Base-by-base conservation (phyloP, 768 basidiomycete species). In the Mrakia frigida region DNA sequence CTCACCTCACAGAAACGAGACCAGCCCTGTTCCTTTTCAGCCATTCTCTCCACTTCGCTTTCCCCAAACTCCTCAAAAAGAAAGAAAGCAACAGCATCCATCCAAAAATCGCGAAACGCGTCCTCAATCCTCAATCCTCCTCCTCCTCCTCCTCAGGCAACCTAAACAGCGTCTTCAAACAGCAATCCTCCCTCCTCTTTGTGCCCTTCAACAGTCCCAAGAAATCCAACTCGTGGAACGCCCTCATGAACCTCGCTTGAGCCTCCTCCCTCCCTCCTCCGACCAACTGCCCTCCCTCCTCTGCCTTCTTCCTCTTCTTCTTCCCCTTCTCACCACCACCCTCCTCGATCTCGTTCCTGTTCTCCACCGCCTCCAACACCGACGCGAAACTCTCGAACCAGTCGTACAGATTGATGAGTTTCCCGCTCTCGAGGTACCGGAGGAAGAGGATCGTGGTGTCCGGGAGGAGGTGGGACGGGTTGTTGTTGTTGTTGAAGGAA, bases 371-470 rank as follows among this genome's bases (percentile, higher is more conserved):
- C 81, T 92, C 91, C 73, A 93, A 82, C 43, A 88, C 90, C 31
- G 85, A 82, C 43, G 87, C 86, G 82, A 94, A 94, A 33, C 90
- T 87, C 79, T 91, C 89, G 80, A 89, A 93, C 93, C 92, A 93
- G 82, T 94, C 93, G 81, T 91, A 93, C 2, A 92, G 87, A 81
- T 94, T 94, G 83, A 94, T 88, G 88, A 91, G 87, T 83, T 87
- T 89, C 63, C 91, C 91, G 67, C 90, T 90, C 80, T 92, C 90
- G 60, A 90, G 85, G 83, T 92, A 94, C 31, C 91, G 86, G 67
- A 84, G 85, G 84, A 93, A 92, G 21, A 93, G 84, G 75, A 93
- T 90, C 79, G 88, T 89, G 1, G 88, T 89, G 79, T 94, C 92
- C 0, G 91, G 90, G 59, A 50, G 46, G 18, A 50, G 46, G 18